A percentile compares a stretch with the other conserved stretches of the same genome.
These are phyloP conservation scores for Pyrenochaeta sp. DNA, from an alignment of 2,329 filamentous ascomycete genomes.

Conservation along the genomic window DNA sequence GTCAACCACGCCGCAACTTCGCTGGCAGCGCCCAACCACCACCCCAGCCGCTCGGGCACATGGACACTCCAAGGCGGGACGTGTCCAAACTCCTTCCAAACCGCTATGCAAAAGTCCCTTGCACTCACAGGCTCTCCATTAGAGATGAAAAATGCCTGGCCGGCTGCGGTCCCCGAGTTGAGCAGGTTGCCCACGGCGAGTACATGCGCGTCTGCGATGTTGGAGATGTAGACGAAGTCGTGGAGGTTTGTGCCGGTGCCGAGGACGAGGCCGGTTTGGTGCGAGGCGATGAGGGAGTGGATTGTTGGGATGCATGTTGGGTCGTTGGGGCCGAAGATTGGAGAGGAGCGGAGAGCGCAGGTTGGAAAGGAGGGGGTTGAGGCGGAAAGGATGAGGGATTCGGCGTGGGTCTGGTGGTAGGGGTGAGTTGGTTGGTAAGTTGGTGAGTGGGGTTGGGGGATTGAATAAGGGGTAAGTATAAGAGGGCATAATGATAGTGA, in stretches of 20 bases:
- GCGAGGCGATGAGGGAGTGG: slow-evolving; percentile 71
- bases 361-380: slow-evolving; percentile 75
- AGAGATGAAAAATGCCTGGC: slow-evolving; percentile 88
- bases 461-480: background rate
- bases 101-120: slow-evolving; percentile 82
- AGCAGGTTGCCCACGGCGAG: slow-evolving; percentile 79
- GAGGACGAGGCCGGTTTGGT: slow-evolving; percentile 79
- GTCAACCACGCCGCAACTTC: slow-evolving; percentile 58
- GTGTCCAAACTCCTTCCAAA: slow-evolving; percentile 72
- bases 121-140: slow-evolving; percentile 90
- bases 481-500: too few relatives aligned
- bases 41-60: slow-evolving; percentile 59
- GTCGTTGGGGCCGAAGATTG: slow-evolving; percentile 92
- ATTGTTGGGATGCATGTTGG: slow-evolving; percentile 76
- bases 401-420: slow-evolving; percentile 72
- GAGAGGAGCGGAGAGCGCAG: slow-evolving; percentile 81
- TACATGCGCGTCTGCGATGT: slow-evolving; percentile 79
- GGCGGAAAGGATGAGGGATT: slow-evolving; percentile 78
- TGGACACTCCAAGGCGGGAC: slow-evolving; percentile 57
- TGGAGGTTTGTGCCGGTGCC: slow-evolving; percentile 76
- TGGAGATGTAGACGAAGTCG: slow-evolving; percentile 74
- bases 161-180: slow-evolving; percentile 65
- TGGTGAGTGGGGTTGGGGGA: slow-evolving; percentile 18
- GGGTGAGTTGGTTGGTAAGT: too few relatives aligned
- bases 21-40: slow-evolving; percentile 54